A percentile compares a stretch with the other conserved stretches of the same genome.
Conservation (phyloP, 352 stramenopile genomes). For the Globisporangium carolinianum region DNA sequence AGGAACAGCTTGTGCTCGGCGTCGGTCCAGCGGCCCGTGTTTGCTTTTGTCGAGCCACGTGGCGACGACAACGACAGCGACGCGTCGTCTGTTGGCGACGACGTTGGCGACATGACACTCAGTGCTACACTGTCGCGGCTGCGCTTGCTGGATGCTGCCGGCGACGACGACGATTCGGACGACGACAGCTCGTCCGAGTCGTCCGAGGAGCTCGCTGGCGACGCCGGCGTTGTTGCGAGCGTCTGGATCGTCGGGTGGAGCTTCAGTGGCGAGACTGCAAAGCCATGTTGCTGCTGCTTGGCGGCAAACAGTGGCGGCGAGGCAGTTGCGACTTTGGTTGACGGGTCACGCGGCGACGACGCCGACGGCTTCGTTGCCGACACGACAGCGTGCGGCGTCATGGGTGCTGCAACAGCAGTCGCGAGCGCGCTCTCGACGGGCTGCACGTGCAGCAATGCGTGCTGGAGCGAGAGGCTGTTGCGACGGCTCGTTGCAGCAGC, state of each 20-base stretch:
- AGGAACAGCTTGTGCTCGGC: conserved; percentile 87
- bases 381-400: conserved; percentile 31
- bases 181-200: conserved; percentile 13
- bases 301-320: conserved; percentile 5
- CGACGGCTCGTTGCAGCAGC: conserved; percentile 21
- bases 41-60: conserved; percentile 42
- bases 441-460: conserved; percentile 15
- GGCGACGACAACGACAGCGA: conserved; percentile 12
- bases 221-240: conserved; percentile 5
- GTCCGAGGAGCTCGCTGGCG: background rate
- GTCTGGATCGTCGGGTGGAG: conserved; percentile 11
- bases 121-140: background rate
- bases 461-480: conserved; percentile 46
- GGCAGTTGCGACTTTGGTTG: conserved; percentile 27
- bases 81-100: conserved; percentile 3
- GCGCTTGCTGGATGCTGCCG: conserved; percentile 11
- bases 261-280: conserved; percentile 4
- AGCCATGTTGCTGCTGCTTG: background rate
- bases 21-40: conserved; percentile 83
- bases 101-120: conserved; percentile 1
- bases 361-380: conserved; percentile 9
- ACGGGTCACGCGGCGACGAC: conserved; percentile 41
- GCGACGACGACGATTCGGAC: conserved; percentile 1
- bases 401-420: conserved; percentile 15
- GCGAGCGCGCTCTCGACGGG: conserved; percentile 13